Conservation (phyloP, 1,284 basidiomycete genomes). For the Ceratobasidium sp. region DNA sequence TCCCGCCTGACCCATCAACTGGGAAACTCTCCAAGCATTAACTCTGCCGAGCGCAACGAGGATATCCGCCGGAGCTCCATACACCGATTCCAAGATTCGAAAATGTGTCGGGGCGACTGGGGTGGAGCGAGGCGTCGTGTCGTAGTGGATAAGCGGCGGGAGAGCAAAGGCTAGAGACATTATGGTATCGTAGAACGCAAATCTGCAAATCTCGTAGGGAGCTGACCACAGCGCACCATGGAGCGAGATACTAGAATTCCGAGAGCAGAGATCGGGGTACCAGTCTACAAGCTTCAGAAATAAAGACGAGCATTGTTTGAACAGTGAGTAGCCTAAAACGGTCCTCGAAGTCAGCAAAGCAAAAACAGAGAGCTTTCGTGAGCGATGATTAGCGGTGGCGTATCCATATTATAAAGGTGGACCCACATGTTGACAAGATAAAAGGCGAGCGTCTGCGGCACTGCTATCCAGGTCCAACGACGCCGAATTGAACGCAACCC, state of each 20-base stretch:
- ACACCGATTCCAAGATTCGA: constrained; percentile 6
- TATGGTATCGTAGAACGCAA: background rate
- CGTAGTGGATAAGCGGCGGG: background rate
- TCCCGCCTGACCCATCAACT: background rate
- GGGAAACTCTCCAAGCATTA: constrained; percentile 12
- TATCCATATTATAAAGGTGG: background rate
- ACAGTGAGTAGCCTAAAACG: background rate
- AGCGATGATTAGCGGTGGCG: background rate
- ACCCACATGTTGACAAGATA: constrained; percentile 4
- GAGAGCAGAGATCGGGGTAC: background rate
- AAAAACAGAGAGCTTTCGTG: background rate
- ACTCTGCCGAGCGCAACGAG: constrained; percentile 2
- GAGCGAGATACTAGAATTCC: background rate
- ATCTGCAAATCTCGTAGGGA: background rate
- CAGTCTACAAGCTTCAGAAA: background rate
- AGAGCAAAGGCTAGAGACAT: constrained; percentile 5
- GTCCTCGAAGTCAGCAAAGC: background rate
- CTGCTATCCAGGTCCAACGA: background rate
- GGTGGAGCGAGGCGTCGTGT: background rate
- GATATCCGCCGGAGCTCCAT: background rate
- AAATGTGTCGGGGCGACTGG: too few species aligned
- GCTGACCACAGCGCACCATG: background rate
- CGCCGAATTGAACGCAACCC: background rate
- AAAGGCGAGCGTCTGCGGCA: background rate
- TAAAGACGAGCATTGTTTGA: background rate